Conservation (phyloP, 176 grass and related monocot species). For the Avena eriantha region DNA sequence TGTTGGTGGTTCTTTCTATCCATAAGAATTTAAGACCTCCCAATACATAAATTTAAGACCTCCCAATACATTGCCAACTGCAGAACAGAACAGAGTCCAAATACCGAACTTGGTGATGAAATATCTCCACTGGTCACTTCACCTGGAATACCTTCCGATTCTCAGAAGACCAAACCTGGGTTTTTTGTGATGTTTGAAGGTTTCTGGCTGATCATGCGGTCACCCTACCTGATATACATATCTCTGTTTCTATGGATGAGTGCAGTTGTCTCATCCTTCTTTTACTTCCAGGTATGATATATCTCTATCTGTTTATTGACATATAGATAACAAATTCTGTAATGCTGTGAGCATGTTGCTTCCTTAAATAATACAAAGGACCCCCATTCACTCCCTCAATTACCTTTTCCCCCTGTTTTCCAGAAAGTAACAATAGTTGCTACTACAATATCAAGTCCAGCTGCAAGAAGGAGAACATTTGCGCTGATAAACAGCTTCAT, state of each 20-base stretch:
- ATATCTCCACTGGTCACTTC: constrained; percentile 67
- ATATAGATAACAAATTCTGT: neutral
- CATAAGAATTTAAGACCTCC: neutral
- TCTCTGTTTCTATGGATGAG: constrained; percentile 85
- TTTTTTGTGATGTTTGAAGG: constrained; percentile 87
- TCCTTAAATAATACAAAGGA: neutral
- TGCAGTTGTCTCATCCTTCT: constrained; percentile 85
- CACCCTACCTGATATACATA: constrained; percentile 76
- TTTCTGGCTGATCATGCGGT: constrained; percentile 76
- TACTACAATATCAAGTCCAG: constrained; percentile 69
- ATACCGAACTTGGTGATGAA: constrained; percentile 56
- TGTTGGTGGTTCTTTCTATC: neutral
- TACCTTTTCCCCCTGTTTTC: constrained; percentile 33
- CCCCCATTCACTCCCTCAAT: neutral
- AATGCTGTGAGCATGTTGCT: neutral
- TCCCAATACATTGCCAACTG: constrained; percentile 23
- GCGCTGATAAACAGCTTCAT: constrained; percentile 97
- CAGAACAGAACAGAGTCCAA: constrained; percentile 46
- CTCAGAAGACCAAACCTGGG: constrained; percentile 52
- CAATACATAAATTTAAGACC: constrained; percentile 15
- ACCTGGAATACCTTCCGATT: constrained; percentile 42
- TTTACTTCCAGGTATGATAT: constrained; percentile 84
- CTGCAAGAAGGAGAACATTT: constrained; percentile 82
- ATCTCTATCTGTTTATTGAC: constrained; percentile 15
- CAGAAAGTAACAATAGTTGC: constrained; percentile 97